Evolutionary conservation across 148 eudicot species (phyloP).

Genomic region (Vaccinium corymbosum): DNA sequence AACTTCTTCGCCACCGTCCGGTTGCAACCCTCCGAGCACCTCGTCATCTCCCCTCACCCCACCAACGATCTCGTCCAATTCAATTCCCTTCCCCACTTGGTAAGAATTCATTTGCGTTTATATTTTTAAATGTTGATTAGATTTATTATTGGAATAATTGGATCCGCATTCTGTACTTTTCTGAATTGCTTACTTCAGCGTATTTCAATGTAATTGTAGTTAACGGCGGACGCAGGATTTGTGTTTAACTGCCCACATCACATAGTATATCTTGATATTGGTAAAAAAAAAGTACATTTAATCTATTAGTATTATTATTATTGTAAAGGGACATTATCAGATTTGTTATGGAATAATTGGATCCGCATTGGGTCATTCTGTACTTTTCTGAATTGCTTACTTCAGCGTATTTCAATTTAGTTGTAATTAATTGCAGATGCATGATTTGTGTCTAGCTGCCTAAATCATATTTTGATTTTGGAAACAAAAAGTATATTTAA

Average conservation of each 20-base stretch:
- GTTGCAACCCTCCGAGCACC: constrained; percentile 60
- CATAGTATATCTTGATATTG: too few relatives aligned
- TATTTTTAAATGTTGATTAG: background rate
- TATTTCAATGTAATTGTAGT: background rate
- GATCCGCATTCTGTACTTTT: background rate
- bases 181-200: background rate
- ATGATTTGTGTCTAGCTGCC: too few relatives aligned
- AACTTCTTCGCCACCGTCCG: constrained; percentile 76
- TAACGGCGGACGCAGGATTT: too few relatives aligned
- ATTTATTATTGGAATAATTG: background rate
- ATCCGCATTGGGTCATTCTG: background rate
- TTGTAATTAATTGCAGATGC: background rate
- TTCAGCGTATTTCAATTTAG: background rate
- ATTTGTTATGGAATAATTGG: background rate
- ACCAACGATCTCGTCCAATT: constrained; percentile 78
- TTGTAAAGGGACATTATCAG: background rate
- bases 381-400: background rate
- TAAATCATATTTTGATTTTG: too few relatives aligned
- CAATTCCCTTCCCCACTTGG: constrained; percentile 67
- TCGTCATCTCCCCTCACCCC: constrained; percentile 70
- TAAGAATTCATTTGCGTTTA: background rate
- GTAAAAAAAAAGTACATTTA: too few relatives aligned
- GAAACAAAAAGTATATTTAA: too few relatives aligned
- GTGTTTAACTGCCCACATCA: too few relatives aligned
- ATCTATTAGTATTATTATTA: too few relatives aligned